A percentile compares a stretch with the other conserved stretches of the same genome.
phyloP scores from a whole-genome alignment of 2,329 filamentous ascomycete genomes.

The Tolypocladium inflatum region DNA sequence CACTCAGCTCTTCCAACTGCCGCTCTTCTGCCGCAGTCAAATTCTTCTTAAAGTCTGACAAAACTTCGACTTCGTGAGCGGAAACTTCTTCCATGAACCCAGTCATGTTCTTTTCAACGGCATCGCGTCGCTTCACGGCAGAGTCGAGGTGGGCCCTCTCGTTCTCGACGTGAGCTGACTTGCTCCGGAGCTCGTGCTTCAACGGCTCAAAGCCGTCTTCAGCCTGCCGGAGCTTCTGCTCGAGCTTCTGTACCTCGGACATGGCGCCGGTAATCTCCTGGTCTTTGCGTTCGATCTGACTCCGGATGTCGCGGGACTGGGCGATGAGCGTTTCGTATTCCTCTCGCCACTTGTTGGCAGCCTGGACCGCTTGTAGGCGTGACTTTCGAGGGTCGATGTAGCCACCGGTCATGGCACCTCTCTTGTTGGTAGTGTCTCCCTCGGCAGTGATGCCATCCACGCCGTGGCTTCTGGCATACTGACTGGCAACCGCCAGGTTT shows the following conservation, averaged over 20 bases:
- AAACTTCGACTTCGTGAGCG: slow-evolving; percentile 71
- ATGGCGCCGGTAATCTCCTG: slow-evolving; percentile 85
- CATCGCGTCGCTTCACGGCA: slow-evolving; percentile 54
- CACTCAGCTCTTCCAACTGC: slow-evolving; percentile 63
- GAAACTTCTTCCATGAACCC: slow-evolving; percentile 65
- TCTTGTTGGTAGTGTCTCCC: slow-evolving; percentile 89
- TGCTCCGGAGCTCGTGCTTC: slow-evolving; percentile 64
- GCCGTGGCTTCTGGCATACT: slow-evolving; percentile 86
- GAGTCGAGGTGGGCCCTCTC: slow-evolving; percentile 65
- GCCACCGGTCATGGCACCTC: slow-evolving; percentile 90
- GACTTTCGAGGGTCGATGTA: slow-evolving; percentile 83
- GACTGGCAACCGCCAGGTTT: slow-evolving; percentile 74
- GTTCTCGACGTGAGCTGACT: slow-evolving; percentile 64
- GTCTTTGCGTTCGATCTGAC: slow-evolving; percentile 67
- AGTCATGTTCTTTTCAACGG: slow-evolving; percentile 66
- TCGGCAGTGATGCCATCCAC: slow-evolving; percentile 91
- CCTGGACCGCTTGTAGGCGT: slow-evolving; percentile 73
- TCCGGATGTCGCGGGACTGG: slow-evolving; percentile 56
- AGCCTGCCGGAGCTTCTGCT: slow-evolving; percentile 67
- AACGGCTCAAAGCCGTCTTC: slow-evolving; percentile 77
- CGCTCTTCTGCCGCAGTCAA: slow-evolving; percentile 74
- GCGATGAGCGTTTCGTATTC: slow-evolving; percentile 60
- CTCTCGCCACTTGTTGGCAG: slow-evolving; percentile 63
- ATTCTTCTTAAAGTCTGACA: slow-evolving; percentile 85
- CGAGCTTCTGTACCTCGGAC: slow-evolving; percentile 72